These are phyloP conservation scores for Circinella minor DNA, from an alignment of 371 early-diverging fungal genomes.

Conservation along the genomic window DNA sequence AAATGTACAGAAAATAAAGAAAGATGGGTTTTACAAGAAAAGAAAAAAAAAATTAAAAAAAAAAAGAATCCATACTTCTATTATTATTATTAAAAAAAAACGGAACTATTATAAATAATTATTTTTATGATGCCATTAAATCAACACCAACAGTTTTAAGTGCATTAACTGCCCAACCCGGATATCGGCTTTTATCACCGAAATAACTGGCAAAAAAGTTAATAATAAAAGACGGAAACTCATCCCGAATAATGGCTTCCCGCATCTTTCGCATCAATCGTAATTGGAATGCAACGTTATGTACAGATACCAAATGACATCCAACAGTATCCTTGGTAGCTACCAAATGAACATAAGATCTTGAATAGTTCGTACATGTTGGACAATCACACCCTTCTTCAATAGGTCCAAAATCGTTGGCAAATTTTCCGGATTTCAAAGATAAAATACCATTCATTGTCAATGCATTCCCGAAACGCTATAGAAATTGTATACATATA, in stretches of 20 bases:
- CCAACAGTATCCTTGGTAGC: slow-evolving; percentile 87
- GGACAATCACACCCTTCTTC: slow-evolving; percentile 86
- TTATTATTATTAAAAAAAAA: too few species aligned
- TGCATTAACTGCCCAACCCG: slow-evolving; percentile 88
- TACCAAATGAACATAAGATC: slow-evolving; percentile 78
- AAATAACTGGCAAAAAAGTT: slow-evolving; percentile 77
- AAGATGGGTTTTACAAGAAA: too few species aligned
- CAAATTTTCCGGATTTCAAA: slow-evolving; percentile 67
- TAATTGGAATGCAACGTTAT: slow-evolving; percentile 93
- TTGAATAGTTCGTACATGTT: slow-evolving; percentile 85
- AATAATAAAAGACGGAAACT: slow-evolving; percentile 83
- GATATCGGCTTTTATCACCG: slow-evolving; percentile 67
- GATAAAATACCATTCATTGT: slow-evolving; percentile 80
- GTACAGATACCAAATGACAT: slow-evolving; percentile 88
- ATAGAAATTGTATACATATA: slow-evolving; percentile 10
- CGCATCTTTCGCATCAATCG: slow-evolving; percentile 86
- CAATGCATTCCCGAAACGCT: slow-evolving; percentile 93
- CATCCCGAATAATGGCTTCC: slow-evolving; percentile 74
- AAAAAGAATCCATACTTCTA: too few species aligned
- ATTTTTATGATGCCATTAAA: slow-evolving; percentile 34
- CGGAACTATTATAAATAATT: neutral
- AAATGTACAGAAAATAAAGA: too few species aligned
- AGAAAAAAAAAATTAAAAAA: too few species aligned
- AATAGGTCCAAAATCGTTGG: slow-evolving; percentile 76
- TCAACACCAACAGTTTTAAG: slow-evolving; percentile 80